Percentiles rank a stretch among this genome's conserved stretches.
Conservation (phyloP, 306 rosid species). For the Canavalia ensiformis region DNA sequence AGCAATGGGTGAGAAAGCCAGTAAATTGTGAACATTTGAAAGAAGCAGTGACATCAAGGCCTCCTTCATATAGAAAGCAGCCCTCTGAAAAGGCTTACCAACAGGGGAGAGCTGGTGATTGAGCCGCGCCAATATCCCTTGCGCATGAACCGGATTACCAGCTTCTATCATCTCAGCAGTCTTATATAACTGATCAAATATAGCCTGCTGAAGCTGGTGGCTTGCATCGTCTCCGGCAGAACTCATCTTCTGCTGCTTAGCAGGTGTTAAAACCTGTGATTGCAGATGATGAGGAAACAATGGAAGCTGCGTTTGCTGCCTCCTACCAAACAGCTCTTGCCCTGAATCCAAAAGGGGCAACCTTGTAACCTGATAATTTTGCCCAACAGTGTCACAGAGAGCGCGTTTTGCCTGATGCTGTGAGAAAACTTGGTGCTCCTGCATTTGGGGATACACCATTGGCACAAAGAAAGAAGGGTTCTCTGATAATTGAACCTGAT, state of each 20-base stretch:
- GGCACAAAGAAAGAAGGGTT: conserved; percentile 81
- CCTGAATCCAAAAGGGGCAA: conserved; percentile 59
- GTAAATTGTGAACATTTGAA: conserved; percentile 53
- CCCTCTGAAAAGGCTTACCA: conserved; percentile 93
- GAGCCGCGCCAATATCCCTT: conserved; percentile 99
- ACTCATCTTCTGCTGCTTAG: conserved; percentile 66
- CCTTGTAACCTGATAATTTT: conserved; percentile 59
- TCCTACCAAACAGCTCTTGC: conserved; percentile 60
- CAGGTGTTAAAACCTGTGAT: conserved; percentile 53
- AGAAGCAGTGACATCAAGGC: conserved; percentile 81
- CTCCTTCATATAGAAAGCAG: conserved; percentile 90
- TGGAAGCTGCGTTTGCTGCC: conserved; percentile 71
- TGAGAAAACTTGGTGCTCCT: conserved; percentile 69
- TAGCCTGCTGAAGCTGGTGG: conserved; percentile 78
- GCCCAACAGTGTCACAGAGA: conserved; percentile 58
- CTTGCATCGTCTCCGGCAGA: conserved; percentile 64
- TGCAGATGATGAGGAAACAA: conserved; percentile 72
- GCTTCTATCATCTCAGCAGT: conserved; percentile 86
- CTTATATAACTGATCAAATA: conserved; percentile 76
- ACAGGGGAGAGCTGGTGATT: conserved; percentile 93
- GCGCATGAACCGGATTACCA: conserved; percentile 81
- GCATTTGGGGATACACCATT: conserved; percentile 65
- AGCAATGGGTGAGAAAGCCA: conserved; percentile 70
- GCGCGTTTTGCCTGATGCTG: conserved; percentile 70
- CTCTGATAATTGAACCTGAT: conserved; percentile 69